Base-by-base conservation (phyloP, 2,329 filamentous ascomycete species). In the Rutstroemia sp. region DNA sequence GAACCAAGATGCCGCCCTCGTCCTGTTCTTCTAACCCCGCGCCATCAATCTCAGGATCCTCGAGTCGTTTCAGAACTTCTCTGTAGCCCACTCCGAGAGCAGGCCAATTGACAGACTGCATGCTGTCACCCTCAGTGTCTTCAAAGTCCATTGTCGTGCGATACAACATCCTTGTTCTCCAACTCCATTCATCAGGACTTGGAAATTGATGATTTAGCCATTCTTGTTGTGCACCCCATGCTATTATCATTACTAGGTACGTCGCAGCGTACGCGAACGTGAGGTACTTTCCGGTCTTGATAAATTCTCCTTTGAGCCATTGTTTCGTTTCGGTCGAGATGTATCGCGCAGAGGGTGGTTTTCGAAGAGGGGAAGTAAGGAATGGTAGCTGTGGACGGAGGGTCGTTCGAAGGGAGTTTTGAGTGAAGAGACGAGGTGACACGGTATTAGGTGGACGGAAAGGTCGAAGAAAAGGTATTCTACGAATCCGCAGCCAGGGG, bases 161-260 rank as follows among this genome's bases (percentile, higher is more conserved):
- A 60, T 88, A 78, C 41, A 78, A 76, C 72, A 87, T 81, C 23
- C 90, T 78, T 47, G 87, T 89, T 61, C 82, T 73, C 70, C 84
- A 87, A 0, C 75, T 75, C 90, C 92, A 96, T 69, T 95, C 92
- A 25, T 81, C 79, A 1, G 92, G 92, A 1, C 89, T 92, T 0
- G 91, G 91, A 68, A 86, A 89, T 52, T 80, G 76, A 48, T 86
- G 79, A 73, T 96, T 91, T 46, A 89, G 76, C 58, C 78, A 75
- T 71, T 95, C 89, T 66, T 92, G 86, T 67, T 87, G 78, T 38
- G 90, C 68, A 16, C 85, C 85, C 60, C 84, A 81, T 61, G 79
- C 78, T 41, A 84, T 80, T 9, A 87, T 73, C 41, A 81, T 74
- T 44, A 83, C 71, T 58, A 86, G 79, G 46, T 79, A 73, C 7